These are phyloP conservation scores for Lunasporangiospora selenospora DNA, from an alignment of 192 early-diverging fungal species.

Conservation along the genomic window DNA sequence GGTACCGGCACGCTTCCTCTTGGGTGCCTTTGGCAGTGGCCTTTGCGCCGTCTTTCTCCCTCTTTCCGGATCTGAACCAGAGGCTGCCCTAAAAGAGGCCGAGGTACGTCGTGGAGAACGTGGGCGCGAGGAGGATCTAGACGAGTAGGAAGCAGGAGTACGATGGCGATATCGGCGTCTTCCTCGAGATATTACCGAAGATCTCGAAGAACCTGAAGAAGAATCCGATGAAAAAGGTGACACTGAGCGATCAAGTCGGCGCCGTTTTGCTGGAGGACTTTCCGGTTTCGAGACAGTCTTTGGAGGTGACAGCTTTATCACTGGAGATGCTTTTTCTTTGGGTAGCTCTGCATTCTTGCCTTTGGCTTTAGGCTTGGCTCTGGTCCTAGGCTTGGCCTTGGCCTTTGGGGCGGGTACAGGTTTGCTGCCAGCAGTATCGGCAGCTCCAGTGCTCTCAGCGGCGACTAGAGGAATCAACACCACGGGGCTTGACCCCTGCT, in stretches of 20 bases:
- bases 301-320: constrained; percentile 5
- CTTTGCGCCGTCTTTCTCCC: too few relatives aligned
- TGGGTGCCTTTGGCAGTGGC: not conserved
- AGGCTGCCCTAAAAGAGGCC: too few relatives aligned
- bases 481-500: too few relatives aligned
- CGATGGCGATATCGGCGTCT: constrained; percentile 8
- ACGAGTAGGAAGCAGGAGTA: not conserved
- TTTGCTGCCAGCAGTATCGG: too few relatives aligned
- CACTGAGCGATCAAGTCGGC: not conserved
- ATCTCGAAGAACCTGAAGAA: not conserved
- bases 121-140: constrained; percentile 2
- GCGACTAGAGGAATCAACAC: too few relatives aligned
- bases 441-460: too few relatives aligned
- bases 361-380: too few relatives aligned
- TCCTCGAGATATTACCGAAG: not conserved
- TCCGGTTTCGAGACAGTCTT: not conserved
- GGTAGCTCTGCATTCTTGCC: too few relatives aligned
- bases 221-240: constrained; percentile 14
- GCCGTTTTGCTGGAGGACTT: not conserved
- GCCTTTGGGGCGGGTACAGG: too few relatives aligned
- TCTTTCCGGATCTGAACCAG: too few relatives aligned
- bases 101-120: not conserved
- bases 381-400: too few relatives aligned
- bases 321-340: too few relatives aligned
- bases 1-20: not conserved